Base-by-base conservation (phyloP, 345 rosid species). In the Microcos paniculata region DNA sequence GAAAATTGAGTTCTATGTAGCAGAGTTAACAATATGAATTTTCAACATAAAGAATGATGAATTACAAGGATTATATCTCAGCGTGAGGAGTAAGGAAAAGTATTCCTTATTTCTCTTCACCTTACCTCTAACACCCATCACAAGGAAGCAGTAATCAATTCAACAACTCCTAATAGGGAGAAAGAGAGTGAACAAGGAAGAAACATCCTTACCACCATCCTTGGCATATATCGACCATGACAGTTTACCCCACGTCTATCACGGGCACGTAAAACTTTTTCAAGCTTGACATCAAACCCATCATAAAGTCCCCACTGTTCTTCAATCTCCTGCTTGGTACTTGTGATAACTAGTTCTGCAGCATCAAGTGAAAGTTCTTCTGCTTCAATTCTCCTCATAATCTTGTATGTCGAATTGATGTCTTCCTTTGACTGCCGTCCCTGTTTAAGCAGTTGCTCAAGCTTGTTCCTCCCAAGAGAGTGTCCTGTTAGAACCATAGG, bases 271-370 rank as follows among this genome's bases (percentile, higher is more conserved):
- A 93, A 79, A 58, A 91, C 96, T 81, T 87, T 96, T 82, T 93
- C 98, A 15, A 96, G 96, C 85, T 96, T 96, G 71, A 96, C 98
- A 84, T 96, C 99, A 48, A 96, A 96, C 42, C 98, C 99, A 80
- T 93, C 97, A 79, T 96, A 96, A 69, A 96, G 96, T 43, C 99
- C 99, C 99, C 99, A 96, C 62, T 96, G 99, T 75, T 96, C 97
- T 64, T 96, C 98, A 75, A 93, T 90, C 85, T 96, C 99, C 76
- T 96, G 99, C 75, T 85, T 85, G 7, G 99, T 96, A 67, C 99
- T 96, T 18, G 99, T 96, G 79, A 96, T 91, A 67, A 93, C 97
- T 72, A 95, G 94, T 85, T 95, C 99, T 4, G 99, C 99, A 56
- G 97, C 94, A 82, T 93, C 99, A 55, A 95, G 88, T 10, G 98